phyloP scores from a whole-genome alignment of 2,329 filamentous ascomycete species.

The Apiospora aurea region DNA sequence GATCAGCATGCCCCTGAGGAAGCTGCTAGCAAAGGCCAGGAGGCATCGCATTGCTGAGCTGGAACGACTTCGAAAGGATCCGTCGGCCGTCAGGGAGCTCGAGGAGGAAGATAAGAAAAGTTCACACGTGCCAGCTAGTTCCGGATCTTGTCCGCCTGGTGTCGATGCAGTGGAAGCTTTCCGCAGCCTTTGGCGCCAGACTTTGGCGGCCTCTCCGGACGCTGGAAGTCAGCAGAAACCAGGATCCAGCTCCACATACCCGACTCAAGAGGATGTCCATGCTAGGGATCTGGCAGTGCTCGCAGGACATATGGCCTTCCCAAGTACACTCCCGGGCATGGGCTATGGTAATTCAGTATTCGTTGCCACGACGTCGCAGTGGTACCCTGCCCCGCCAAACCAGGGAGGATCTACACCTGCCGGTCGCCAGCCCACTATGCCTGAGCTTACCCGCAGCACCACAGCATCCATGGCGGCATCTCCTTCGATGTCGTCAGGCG shows the following conservation, averaged over 20 bases:
- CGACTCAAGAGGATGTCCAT: background rate
- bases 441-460: background rate
- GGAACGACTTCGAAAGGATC: constrained; percentile 40
- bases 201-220: constrained; percentile 33
- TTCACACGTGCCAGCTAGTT: constrained; percentile 38
- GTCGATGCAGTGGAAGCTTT: constrained; percentile 36
- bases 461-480: background rate
- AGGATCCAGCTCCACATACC: no score
- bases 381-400: background rate
- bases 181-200: constrained; percentile 43
- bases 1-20: constrained; percentile 51
- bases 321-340: background rate
- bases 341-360: background rate
- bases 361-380: background rate
- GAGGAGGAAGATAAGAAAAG: constrained; percentile 40
- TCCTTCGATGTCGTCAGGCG: background rate
- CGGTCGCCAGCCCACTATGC: background rate
- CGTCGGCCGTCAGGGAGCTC: constrained; percentile 35
- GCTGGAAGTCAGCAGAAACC: background rate
- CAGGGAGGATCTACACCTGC: background rate
- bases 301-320: background rate
- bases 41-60: constrained; percentile 48
- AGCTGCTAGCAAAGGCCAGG: constrained; percentile 47
- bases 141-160: constrained; percentile 37
- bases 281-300: background rate